Evolutionary conservation across 2,329 filamentous ascomycete species (phyloP), one percentile per base, ranked within the genome.

Genomic region (Aureobasidium sp.): DNA sequence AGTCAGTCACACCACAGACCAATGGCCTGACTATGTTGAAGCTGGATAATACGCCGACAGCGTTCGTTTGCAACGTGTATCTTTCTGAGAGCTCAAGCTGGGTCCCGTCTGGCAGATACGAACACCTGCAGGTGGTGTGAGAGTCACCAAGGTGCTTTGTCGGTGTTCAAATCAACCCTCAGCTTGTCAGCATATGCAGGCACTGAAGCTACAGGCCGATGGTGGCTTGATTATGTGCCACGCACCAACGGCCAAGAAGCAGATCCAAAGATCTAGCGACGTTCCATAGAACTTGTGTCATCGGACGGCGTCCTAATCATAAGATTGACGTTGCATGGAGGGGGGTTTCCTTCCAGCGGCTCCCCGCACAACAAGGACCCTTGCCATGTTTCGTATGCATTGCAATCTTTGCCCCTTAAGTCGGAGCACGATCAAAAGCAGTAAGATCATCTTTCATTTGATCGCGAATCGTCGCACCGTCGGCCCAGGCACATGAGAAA

Each of bases 151-250:
- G 21, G 53, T 57, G 37, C 37, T 37, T 54, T 42, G 37, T 39
- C 27, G 29, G 2, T 36, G 39, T 44, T 44, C 29, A 27, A 34
- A 15, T 21, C 21, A 21, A 16, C 10, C 27, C 3, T 36, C 41
- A 42, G 39, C 39, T 11, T 16, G 36, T 57, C 53, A 57, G 39
- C 53, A 34, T 57, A 55, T 55, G 53, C 53, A 57, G 53, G 53
- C 53, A 57, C 53, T 34, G 36, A 30, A 39, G 53, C 39, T 44
- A 48, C 54, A 44, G 21, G 21, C 54, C 54, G 54, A 59, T 59
- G 54, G 54, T 59, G 54, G 54, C 54, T 59, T 48, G 39, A 48
- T 44, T 30, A 30, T 29, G 54, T 58, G 42, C 54, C 54, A 59
- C 34, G 54, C 27, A 32, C 32, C 52, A 57, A 57, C 53, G 53